phyloP scores from a whole-genome alignment of 306 rosid species.

The Cucumis hystrix region DNA sequence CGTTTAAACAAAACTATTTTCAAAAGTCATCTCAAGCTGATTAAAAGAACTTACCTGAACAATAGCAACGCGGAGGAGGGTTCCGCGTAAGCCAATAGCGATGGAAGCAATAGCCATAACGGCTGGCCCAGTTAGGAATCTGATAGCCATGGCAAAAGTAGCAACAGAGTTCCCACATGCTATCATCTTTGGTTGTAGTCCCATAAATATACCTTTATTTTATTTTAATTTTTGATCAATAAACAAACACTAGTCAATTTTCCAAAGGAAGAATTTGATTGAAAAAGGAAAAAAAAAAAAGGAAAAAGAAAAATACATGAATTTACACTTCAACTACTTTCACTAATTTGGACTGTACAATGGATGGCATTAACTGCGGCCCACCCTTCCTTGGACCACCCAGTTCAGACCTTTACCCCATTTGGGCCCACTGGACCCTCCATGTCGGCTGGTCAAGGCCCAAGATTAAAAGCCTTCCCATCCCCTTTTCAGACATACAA shows the following conservation, averaged over 20 bases:
- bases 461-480: slow-evolving; percentile 15
- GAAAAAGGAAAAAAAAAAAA: background rate
- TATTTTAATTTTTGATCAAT: background rate
- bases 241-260: background rate
- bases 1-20: no score
- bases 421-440: slow-evolving; percentile 31
- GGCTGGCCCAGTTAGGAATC: slow-evolving; percentile 94
- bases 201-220: slow-evolving; percentile 77
- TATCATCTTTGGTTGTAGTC: slow-evolving; percentile 90
- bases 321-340: background rate
- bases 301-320: background rate
- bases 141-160: slow-evolving; percentile 78
- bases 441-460: slow-evolving; percentile 62
- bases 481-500: background rate
- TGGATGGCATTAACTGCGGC: slow-evolving; percentile 12
- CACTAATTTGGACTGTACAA: background rate
- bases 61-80: slow-evolving; percentile 78
- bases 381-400: slow-evolving; percentile 28
- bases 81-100: slow-evolving; percentile 86
- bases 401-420: slow-evolving; percentile 20
- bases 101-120: slow-evolving; percentile 96
- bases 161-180: slow-evolving; percentile 98
- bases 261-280: background rate
- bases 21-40: background rate
- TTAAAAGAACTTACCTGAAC: slow-evolving; percentile 60